phyloP scores from a whole-genome alignment of 2,329 filamentous ascomycete genomes.

The Penicillium decumbens region DNA sequence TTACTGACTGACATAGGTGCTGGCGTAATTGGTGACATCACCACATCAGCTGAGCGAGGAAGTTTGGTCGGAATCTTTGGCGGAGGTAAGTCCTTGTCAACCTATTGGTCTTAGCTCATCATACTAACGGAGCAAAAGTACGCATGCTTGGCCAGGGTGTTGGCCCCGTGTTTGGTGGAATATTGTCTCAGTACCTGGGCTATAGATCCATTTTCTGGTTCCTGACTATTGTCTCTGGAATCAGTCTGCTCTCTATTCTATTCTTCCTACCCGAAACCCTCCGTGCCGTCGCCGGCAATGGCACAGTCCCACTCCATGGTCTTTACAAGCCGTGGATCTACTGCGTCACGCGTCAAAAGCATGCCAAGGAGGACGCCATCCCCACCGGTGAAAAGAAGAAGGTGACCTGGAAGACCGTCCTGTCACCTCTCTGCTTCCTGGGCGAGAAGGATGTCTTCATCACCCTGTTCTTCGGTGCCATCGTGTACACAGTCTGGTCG shows the following conservation, averaged over 20 bases:
- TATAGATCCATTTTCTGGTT: conserved; percentile 44
- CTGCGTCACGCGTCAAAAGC: conserved; percentile 19
- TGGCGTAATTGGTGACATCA: conserved; percentile 43
- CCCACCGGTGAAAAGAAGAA: conserved; percentile 19
- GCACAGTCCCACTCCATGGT: conserved; percentile 37
- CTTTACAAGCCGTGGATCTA: conserved; percentile 42
- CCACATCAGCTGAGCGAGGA: conserved; percentile 36
- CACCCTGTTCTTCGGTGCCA: conserved; percentile 42
- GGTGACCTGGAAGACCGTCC: conserved; percentile 33
- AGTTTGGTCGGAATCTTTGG: conserved; percentile 39
- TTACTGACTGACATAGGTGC: conserved; percentile 23
- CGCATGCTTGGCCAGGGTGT: conserved; percentile 45
- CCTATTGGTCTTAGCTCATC: not conserved
- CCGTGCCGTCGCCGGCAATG: conserved; percentile 45
- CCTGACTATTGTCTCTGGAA: conserved; percentile 35
- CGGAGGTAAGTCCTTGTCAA: conserved; percentile 27
- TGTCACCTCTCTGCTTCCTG: conserved; percentile 42
- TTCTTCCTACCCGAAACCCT: conserved; percentile 47
- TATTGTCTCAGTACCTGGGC: conserved; percentile 33
- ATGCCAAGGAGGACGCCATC: conserved; percentile 12
- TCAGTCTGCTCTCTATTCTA: conserved; percentile 39
- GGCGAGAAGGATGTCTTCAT: conserved; percentile 46
- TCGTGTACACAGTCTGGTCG: conserved; percentile 47
- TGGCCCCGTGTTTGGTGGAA: conserved; percentile 44
- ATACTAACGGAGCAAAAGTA: conserved; percentile 20